Evolutionary conservation across 2,329 filamentous ascomycete genomes (phyloP).

Genomic region (Botrytis paeoniae): DNA sequence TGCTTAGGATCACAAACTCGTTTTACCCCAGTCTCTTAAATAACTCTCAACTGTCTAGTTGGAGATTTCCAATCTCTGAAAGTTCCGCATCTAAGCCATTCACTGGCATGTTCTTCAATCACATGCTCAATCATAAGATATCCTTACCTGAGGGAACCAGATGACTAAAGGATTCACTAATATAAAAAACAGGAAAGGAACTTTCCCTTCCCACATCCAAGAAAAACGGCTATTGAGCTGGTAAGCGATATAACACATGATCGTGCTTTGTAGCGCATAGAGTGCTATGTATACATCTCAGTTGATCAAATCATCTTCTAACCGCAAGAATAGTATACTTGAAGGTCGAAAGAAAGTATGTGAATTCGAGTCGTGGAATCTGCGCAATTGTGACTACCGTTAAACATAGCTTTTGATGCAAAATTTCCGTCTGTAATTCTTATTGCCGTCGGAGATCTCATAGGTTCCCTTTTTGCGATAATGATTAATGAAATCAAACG

Average conservation of each 20-base stretch:
- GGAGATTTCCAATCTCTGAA: not conserved
- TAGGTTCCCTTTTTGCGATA: too few species aligned
- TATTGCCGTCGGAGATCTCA: not conserved
- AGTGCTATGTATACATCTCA: not conserved
- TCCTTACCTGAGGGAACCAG: too few species aligned
- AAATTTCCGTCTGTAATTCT: not conserved
- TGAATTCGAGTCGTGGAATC: too few species aligned
- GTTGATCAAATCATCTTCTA: too few species aligned
- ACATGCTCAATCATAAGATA: not conserved
- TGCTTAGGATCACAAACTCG: not conserved
- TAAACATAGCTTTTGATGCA: not conserved
- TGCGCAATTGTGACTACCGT: not conserved
- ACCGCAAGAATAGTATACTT: too few species aligned
- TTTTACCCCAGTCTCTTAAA: not conserved
- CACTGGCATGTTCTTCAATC: not conserved
- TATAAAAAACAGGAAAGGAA: fast-evolving
- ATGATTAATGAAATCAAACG: too few species aligned
- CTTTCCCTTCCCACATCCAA: not conserved
- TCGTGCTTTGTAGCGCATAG: not conserved
- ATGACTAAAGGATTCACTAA: not conserved
- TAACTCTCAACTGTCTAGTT: not conserved
- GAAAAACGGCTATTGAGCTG: not conserved
- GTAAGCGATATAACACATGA: not conserved
- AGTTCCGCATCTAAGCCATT: not conserved
- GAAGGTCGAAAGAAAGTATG: too few species aligned